Evolutionary conservation across 2,329 filamentous ascomycete genomes (phyloP), one percentile per base, ranked within the genome.

Genomic region (Metarhizium rileyi): DNA sequence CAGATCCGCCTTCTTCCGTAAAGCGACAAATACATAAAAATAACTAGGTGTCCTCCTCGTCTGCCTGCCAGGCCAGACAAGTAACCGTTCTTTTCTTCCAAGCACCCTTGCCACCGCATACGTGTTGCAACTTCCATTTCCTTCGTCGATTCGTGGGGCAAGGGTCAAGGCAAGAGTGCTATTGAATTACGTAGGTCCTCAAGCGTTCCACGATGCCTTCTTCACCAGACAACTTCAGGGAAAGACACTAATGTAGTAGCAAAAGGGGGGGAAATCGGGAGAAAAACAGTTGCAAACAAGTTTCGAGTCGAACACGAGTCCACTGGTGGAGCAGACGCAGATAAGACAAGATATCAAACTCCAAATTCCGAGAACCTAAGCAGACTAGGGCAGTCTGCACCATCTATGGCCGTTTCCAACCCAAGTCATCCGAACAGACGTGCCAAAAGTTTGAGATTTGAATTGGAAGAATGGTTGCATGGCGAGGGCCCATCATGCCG

Each of bases 331-430:
- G 59, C 57, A 59, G 60, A 59, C 58, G 59, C 55, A 58, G 59
- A 57, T 60, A 59, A 63, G 63, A 63, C 61, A 59, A 67, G 61
- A 67, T 65, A 67, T 66, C 64, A 67, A 68, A 67, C 65, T 68
- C 67, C 66, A 66, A 60, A 67, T 63, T 65, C 64, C 62, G 63
- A 65, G 59, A 66, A 68, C 62, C 62, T 62, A 64, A 66, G 63
- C 62, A 66, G 51, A 51, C 59, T 57, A 55, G 57, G 54, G 62
- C 59, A 59, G 56, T 56, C 60, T 52, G 59, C 57, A 57, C 58
- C 64, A 59, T 26, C 59, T 57, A 56, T 57, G 55, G 59, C 60
- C 60, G 59, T 55, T 58, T 57, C 55, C 55, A 57, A 61, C 61
- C 59, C 60, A 58, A 56, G 57, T 61, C 60, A 62, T 64, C 59